These are phyloP conservation scores for Cordyceps cateniannulata DNA, from an alignment of 2,329 filamentous ascomycete species.

Conservation along the genomic window DNA sequence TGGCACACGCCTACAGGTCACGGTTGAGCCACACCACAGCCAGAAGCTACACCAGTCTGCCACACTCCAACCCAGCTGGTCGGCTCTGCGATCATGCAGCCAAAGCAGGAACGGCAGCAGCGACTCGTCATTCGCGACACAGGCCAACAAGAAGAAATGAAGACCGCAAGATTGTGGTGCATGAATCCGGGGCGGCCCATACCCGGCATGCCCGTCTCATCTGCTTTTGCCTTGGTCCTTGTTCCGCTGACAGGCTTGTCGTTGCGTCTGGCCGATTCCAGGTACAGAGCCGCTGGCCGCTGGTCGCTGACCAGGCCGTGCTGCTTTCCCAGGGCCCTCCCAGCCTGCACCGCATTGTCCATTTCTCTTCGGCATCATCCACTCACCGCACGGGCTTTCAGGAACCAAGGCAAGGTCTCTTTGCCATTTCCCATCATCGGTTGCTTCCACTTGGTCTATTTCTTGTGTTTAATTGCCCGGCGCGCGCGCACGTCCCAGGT, in stretches of 20 bases:
- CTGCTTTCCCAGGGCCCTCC: background rate
- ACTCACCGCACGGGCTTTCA: slow-evolving; percentile 3
- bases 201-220: background rate
- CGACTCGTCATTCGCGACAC: background rate
- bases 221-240: background rate
- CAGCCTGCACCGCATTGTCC: background rate
- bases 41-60: background rate
- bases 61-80: slow-evolving; percentile 4
- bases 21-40: background rate
- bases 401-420: background rate
- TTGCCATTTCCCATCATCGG: background rate
- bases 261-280: background rate
- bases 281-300: background rate
- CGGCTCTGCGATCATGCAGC: slow-evolving; percentile 9
- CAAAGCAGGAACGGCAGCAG: background rate
- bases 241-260: background rate
- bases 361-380: background rate
- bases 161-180: background rate
- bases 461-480: background rate
- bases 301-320: background rate
- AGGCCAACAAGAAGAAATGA: background rate
- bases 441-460: background rate
- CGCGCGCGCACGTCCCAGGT: background rate
- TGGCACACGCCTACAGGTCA: background rate
- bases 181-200: background rate